These are phyloP conservation scores for Epicoccum sorghinum DNA, from an alignment of 2,329 filamentous ascomycete species.

Conservation along the genomic window DNA sequence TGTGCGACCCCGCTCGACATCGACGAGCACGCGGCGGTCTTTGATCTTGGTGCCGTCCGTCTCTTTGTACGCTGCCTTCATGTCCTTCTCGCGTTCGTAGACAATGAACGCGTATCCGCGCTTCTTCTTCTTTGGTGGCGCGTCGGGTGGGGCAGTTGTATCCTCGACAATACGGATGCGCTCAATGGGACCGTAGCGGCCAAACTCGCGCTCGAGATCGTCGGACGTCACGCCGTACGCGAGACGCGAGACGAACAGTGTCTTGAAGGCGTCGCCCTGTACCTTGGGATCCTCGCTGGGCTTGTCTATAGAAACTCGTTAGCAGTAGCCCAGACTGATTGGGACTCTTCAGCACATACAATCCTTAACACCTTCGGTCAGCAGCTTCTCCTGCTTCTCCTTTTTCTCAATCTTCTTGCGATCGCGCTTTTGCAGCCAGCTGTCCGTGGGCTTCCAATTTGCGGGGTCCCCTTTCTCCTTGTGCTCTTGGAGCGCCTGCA, in stretches of 20 bases:
- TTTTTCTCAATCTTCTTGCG: conserved; percentile 82
- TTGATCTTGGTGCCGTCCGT: conserved; percentile 91
- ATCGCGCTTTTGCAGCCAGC: conserved; percentile 88
- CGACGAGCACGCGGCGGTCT: conserved; percentile 88
- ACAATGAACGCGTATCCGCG: conserved; percentile 96
- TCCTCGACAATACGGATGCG: conserved; percentile 88
- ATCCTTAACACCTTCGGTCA: conserved; percentile 67
- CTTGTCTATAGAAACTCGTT: conserved; percentile 64
- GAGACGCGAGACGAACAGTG: conserved; percentile 87
- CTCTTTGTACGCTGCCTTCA: conserved; percentile 96
- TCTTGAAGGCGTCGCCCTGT: conserved; percentile 92
- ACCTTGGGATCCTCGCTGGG: conserved; percentile 86
- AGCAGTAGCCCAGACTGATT: conserved; percentile 11
- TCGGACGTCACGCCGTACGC: conserved; percentile 88
- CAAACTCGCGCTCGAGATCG: conserved; percentile 92
- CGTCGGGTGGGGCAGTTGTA: conserved; percentile 70
- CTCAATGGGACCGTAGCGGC: conserved; percentile 91
- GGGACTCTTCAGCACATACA: conserved; percentile 58
- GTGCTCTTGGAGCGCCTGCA: conserved; percentile 77
- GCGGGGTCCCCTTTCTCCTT: conserved; percentile 77
- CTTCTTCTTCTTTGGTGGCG: conserved; percentile 67
- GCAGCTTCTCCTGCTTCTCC: conserved; percentile 66
- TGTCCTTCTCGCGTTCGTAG: conserved; percentile 95
- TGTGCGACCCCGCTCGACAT: conserved; percentile 94
- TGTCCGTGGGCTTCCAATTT: conserved; percentile 71